These are phyloP conservation scores for Aspergillus conjunctus DNA, from an alignment of 495 filamentous ascomycete genomes.

Conservation along the genomic window DNA sequence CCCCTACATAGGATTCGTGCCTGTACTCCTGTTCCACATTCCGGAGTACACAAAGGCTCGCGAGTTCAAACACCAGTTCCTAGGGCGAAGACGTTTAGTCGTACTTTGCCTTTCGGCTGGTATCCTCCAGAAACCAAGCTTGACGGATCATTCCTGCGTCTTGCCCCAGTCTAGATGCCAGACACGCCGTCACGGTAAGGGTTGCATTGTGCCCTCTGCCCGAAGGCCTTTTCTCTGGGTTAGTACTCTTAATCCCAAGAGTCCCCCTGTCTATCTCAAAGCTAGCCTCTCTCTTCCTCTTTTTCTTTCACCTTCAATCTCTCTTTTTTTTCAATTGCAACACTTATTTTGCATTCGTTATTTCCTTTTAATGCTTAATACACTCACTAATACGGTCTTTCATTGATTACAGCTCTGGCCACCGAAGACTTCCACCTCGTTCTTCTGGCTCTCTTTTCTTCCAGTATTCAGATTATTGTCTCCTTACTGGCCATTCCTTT, in stretches of 20 bases:
- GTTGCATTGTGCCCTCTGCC: constrained; percentile 54
- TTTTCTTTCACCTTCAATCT: constrained; percentile 10
- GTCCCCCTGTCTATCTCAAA: constrained; percentile 27
- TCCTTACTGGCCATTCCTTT: constrained; percentile 46
- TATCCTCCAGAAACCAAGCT: constrained; percentile 42
- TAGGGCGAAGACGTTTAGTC: constrained; percentile 72
- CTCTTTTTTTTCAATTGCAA: constrained; percentile 19
- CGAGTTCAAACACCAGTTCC: constrained; percentile 36
- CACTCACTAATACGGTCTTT: constrained; percentile 46
- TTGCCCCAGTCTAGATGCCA: constrained; percentile 56
- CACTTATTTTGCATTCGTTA: constrained; percentile 9
- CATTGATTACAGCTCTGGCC: constrained; percentile 45
- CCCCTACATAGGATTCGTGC: constrained; percentile 52
- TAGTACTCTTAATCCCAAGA: constrained; percentile 42
- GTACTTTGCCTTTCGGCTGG: constrained; percentile 61
- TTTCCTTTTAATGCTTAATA: constrained; percentile 29
- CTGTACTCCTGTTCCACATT: constrained; percentile 55
- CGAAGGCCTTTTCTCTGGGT: constrained; percentile 52
- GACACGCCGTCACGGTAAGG: constrained; percentile 68
- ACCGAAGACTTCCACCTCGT: constrained; percentile 44
- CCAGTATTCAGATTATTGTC: constrained; percentile 44
- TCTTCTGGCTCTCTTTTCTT: constrained; percentile 38
- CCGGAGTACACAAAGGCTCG: constrained; percentile 46
- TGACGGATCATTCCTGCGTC: constrained; percentile 54
- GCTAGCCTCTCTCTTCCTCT: constrained; percentile 19